A percentile compares a stretch with the other conserved stretches of the same genome.
Evolutionary conservation across 805 yeast genomes (phyloP).

Genomic region (Alloascoidea hylecoeti): DNA sequence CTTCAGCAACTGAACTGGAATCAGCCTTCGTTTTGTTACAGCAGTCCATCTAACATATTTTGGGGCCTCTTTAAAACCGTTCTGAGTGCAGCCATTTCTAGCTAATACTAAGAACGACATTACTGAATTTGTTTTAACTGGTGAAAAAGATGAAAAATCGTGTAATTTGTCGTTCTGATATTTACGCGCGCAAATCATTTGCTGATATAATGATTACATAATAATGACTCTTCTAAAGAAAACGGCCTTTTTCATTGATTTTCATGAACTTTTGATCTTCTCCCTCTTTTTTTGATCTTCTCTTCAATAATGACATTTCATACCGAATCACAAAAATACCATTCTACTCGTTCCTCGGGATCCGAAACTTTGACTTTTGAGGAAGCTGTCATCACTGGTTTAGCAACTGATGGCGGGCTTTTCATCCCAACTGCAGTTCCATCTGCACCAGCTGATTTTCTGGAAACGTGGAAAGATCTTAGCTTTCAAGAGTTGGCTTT

Average conservation of each 20-base stretch:
- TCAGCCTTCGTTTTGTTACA: too few relatives aligned
- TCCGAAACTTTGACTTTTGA: slow-evolving; percentile 51
- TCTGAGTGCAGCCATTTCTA: too few relatives aligned
- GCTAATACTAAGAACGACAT: slow-evolving; percentile 4
- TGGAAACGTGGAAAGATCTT: slow-evolving; percentile 55
- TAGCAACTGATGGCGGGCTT: slow-evolving; percentile 94
- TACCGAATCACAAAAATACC: slow-evolving; percentile 39
- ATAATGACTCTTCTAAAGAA: too few relatives aligned
- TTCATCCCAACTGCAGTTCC: slow-evolving; percentile 84
- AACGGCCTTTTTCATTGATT: too few relatives aligned
- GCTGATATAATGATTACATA: too few relatives aligned
- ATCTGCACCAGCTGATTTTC: slow-evolving; percentile 37
- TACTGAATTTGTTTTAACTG: slow-evolving; percentile 7
- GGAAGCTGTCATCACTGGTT: slow-evolving; percentile 76
- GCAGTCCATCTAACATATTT: too few relatives aligned
- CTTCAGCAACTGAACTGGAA: slow-evolving; percentile 61
- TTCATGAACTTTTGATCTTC: too few relatives aligned
- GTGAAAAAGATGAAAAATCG: too few relatives aligned
- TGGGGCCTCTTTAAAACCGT: too few relatives aligned
- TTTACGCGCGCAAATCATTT: too few relatives aligned
- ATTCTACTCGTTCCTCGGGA: slow-evolving; percentile 62
- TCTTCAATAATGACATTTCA: neutral
- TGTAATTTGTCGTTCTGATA: too few relatives aligned
- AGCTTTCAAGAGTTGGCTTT: slow-evolving; percentile 80
- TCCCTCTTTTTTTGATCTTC: too few relatives aligned